These are phyloP conservation scores for Zasmidium cellare DNA, from an alignment of 2,329 filamentous ascomycete genomes.

Conservation along the genomic window DNA sequence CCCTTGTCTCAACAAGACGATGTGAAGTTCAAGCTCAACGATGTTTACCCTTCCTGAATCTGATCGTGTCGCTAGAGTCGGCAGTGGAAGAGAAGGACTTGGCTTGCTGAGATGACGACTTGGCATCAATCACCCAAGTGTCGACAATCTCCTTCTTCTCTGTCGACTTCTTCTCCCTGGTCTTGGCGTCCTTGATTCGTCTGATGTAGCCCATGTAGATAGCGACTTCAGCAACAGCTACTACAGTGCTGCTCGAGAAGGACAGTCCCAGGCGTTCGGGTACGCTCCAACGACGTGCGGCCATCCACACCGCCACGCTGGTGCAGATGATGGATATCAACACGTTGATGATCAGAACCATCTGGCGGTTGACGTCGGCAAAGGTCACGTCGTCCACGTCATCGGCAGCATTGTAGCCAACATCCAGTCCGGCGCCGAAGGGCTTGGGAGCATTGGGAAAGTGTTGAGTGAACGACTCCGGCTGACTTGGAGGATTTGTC, in stretches of 20 bases:
- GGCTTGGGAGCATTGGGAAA: slow-evolving; percentile 58
- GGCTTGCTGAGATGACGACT: slow-evolving; percentile 16
- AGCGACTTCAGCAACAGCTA: slow-evolving; percentile 73
- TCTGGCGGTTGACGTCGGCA: slow-evolving; percentile 74
- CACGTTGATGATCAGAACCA: slow-evolving; percentile 86
- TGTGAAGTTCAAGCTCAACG: slow-evolving; percentile 33
- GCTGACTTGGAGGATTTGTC: slow-evolving; percentile 59
- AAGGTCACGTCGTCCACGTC: slow-evolving; percentile 65
- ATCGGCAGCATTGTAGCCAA: slow-evolving; percentile 43
- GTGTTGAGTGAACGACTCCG: slow-evolving; percentile 61
- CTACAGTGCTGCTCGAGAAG: slow-evolving; percentile 67
- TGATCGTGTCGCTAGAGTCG: slow-evolving; percentile 28
- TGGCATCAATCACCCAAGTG: slow-evolving; percentile 62
- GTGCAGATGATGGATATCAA: slow-evolving; percentile 81
- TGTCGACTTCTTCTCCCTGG: slow-evolving; percentile 58
- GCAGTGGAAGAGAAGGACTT: not conserved
- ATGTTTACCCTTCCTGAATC: slow-evolving; percentile 47
- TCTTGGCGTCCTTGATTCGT: slow-evolving; percentile 68
- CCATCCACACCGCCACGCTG: slow-evolving; percentile 75
- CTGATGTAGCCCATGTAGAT: slow-evolving; percentile 76
- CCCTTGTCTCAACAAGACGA: too few species aligned
- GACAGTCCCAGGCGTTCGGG: slow-evolving; percentile 69
- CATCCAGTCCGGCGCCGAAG: slow-evolving; percentile 25
- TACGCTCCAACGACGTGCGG: slow-evolving; percentile 72
- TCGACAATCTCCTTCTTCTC: slow-evolving; percentile 70